Evolutionary conservation across 805 yeast genomes (phyloP), one percentile per base, ranked within the genome.

Genomic region (Ogataea ganodermae): DNA sequence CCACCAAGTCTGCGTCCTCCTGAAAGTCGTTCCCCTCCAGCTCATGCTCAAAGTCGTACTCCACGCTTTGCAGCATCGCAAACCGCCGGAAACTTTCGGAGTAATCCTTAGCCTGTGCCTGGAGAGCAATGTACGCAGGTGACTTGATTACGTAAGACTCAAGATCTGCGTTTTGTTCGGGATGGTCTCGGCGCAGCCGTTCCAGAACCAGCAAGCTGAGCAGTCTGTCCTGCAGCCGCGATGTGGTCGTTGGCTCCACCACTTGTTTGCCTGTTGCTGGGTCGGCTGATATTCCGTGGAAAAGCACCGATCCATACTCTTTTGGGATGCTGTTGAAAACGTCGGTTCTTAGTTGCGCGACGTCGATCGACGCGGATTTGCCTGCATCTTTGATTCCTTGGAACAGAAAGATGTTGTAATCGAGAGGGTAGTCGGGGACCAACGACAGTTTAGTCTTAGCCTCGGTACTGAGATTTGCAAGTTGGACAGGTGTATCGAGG

Each of bases 361-460:
- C 39, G 21, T 62, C 58, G 2, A 43, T 48, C 16, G 55, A 51
- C 20, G 55, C 49, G 13, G 51, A 46, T 4, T 41, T 39, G 30
- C 69, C 47, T 1, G 61, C 44, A 3, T 55, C 51, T 13, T 50
- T 48, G 14, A 70, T 66, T 0, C 71, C 71, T 42, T 59, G 57
- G 49, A 62, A 65, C 4, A 70, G 52, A 35, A 67, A 67, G 18
- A 70, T 67, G 46, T 70, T 70, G 52, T 63, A 70, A 46, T 70
- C 74, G 8, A 70, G 51, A 1, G 71, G 69, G 32, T 66, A 70
- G 26, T 67, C 70, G 6, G 72, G 67, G 2, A 70, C 63, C 21
- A 44, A 37, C 0, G 59, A 21, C 5, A 70, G 50, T 20, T 51
- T 49, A 1, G 51, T 45, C 3, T 42, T 32, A 1, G 59, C 46